Base-by-base conservation (phyloP, 2,329 filamentous ascomycete species). In the Colletotrichum brevisporum region DNA sequence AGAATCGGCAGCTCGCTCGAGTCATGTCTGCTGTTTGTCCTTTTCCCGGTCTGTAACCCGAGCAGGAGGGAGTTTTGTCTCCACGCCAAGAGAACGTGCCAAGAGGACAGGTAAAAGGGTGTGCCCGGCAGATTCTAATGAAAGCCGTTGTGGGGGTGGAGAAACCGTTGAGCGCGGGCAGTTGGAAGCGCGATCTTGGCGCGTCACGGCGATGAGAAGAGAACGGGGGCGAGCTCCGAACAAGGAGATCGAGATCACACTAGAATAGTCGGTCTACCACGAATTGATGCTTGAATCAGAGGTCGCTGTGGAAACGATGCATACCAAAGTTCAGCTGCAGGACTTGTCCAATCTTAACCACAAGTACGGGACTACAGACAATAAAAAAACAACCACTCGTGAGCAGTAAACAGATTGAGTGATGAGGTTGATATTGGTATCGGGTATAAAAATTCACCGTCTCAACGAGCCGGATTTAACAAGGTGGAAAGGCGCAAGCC, bases 111-210 rank as follows among this genome's bases (percentile, higher is more conserved):
- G 1, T 16, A 58, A 26, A 36, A 26, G 31, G 54, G 45, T 57
- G 41, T 16, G 15, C 39, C 54, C 15, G 39, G 39, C 13, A 52
- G 16, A 5, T n/a, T 27, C 2, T 9, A 15, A 27, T 48, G 24
- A 26, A 52, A 2, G 43, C 43, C 39, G 51, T 60, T 52, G 52
- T 12, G 45, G 58, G 18, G 51, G 36, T 41, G 58, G 45, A 8
- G 18, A 24, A 18, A 16, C 10, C 8, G n/a, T 36, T n/a, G 31
- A 47, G 18, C 6, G 21, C 5, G 31, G 64, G 64, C 59, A 67
- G 26, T 47, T 67, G 45, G 31, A 67, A 67, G 59, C 59, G 59
- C 59, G 26, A 52, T 27, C 59, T 67, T 67, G 59, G 64, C 59
- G 36, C 12, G 9, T n/a, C 9, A 12, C 31, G 54, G 39, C 4